Conservation (phyloP, 1,284 basidiomycete genomes). For the Exobasidium cylindrosporum region DNA sequence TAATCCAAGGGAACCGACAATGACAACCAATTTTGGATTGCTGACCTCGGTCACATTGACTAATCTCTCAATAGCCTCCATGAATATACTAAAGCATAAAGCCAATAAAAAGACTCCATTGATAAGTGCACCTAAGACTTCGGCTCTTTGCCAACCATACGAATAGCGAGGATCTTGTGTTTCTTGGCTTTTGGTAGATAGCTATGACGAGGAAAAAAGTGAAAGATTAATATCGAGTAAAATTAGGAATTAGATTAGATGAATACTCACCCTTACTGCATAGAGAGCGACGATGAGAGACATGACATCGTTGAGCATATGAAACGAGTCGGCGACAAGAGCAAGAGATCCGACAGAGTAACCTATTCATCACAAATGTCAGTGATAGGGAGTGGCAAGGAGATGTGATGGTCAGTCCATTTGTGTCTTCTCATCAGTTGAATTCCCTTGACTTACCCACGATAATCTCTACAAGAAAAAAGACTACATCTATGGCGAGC, state of each 20-base stretch:
- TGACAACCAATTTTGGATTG: constrained; percentile 76
- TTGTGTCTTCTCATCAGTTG: background rate
- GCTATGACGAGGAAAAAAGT: constrained; percentile 6
- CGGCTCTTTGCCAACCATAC: constrained; percentile 98
- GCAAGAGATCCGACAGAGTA: constrained; percentile 92
- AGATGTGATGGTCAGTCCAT: background rate
- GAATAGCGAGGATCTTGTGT: constrained; percentile 65
- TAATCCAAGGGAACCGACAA: constrained; percentile 85
- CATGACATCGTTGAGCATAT: constrained; percentile 82
- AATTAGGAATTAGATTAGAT: too few species aligned
- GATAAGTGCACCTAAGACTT: constrained; percentile 76
- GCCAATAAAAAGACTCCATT: constrained; percentile 96
- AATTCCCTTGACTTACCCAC: constrained; percentile 34
- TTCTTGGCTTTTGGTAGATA: constrained; percentile 9
- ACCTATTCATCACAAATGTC: too few species aligned
- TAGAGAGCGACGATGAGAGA: constrained; percentile 92
- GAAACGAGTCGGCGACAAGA: constrained; percentile 93
- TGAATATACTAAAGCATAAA: constrained; percentile 88
- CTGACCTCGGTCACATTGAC: constrained; percentile 75
- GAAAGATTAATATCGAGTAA: background rate
- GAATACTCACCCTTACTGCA: constrained; percentile 74
- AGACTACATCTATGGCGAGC: constrained; percentile 77
- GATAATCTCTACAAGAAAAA: constrained; percentile 90
- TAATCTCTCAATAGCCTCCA: constrained; percentile 89
- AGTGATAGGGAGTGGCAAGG: background rate